Evolutionary conservation across 352 stramenopile genomes (phyloP).

Genomic region (Pythium myriotylum): DNA sequence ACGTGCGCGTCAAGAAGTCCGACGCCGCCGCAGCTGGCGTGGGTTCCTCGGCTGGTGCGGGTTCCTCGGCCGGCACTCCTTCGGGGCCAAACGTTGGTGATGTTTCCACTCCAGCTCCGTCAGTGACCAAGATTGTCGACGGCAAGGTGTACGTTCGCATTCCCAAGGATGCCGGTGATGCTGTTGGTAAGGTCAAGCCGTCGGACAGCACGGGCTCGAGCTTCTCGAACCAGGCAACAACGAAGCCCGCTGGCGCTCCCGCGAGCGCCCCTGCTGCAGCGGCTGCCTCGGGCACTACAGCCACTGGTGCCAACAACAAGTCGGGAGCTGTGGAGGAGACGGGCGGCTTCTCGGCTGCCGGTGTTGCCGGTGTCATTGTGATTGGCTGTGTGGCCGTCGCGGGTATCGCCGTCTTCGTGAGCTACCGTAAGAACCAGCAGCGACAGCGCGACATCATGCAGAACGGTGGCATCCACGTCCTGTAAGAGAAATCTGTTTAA

Average conservation of each 20-base stretch:
- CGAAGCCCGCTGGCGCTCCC: background rate
- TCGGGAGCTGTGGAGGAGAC: background rate
- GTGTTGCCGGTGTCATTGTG: slow-evolving; percentile 61
- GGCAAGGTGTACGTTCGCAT: slow-evolving; percentile 20
- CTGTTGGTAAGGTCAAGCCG: slow-evolving; percentile 23
- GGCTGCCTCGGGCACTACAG: slow-evolving; percentile 9
- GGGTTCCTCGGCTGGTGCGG: background rate
- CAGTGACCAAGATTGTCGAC: slow-evolving; percentile 23
- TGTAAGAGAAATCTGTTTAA: slow-evolving; percentile 21
- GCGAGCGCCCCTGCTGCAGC: background rate
- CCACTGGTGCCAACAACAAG: slow-evolving; percentile 49
- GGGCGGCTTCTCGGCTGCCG: slow-evolving; percentile 47
- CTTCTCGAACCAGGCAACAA: slow-evolving; percentile 21
- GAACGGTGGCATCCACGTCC: slow-evolving; percentile 48
- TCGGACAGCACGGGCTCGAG: slow-evolving; percentile 15
- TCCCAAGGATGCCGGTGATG: slow-evolving; percentile 10
- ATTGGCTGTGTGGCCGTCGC: slow-evolving; percentile 55
- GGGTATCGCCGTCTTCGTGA: slow-evolving; percentile 54
- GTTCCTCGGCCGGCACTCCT: background rate
- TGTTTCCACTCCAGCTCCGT: slow-evolving; percentile 3
- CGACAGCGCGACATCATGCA: slow-evolving; percentile 80
- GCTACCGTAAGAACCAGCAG: slow-evolving; percentile 81
- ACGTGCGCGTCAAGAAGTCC: slow-evolving; percentile 13
- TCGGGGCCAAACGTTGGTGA: slow-evolving; percentile 3
- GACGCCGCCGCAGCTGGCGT: background rate